Base-by-base conservation (phyloP, 495 filamentous ascomycete species). In the Penicillium desertorum region DNA sequence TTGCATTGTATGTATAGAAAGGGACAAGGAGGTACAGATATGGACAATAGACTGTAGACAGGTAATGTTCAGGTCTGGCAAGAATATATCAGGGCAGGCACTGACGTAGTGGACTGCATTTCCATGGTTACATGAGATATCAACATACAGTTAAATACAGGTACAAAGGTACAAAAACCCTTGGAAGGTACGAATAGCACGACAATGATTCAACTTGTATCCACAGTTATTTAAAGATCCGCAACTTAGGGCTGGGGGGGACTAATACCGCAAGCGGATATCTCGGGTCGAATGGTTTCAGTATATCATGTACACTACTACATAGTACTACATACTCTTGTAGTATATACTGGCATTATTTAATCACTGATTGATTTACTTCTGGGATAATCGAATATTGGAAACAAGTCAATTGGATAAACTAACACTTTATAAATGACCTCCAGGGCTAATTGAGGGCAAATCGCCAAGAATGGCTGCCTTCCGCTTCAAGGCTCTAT, bases 1-100 rank as follows among this genome's bases (percentile, higher is more conserved):
- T 37, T 45, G 59, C 57, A 63, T 63, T n/a, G 30, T 37, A 37
- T 19, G 43, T 37, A 12, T 37, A 39, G 41, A 25, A n/a, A 32
- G 32, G 2, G 17, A 23, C 5, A 20, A 30, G 9, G 22, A 30
- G 29, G 7, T 17, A 14, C 36, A 39, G 30, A 39, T 17, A 39
- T 8, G 36, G 16, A 39, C 36, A 39, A 39, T 17, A 3, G 36
- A 39, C 11, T 14, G 30, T n/a, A n/a, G 36, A 39, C n/a, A 39
- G n/a, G 36, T 5, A n/a, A 9, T 39, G 36, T 39, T 39, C 36
- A 39, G 7, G 36, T 39, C 16, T 34, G 22, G 19, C 0, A 29
- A 46, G 25, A 46, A 27, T 20, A 43, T 44, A 7, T 11, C 20
- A 14, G 20, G 20, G 42, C 17, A 44, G 36, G 5, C 42, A 14